Evolutionary conservation across 192 early-diverging fungal genomes (phyloP).

Genomic region (Rhizophagus clarus): DNA sequence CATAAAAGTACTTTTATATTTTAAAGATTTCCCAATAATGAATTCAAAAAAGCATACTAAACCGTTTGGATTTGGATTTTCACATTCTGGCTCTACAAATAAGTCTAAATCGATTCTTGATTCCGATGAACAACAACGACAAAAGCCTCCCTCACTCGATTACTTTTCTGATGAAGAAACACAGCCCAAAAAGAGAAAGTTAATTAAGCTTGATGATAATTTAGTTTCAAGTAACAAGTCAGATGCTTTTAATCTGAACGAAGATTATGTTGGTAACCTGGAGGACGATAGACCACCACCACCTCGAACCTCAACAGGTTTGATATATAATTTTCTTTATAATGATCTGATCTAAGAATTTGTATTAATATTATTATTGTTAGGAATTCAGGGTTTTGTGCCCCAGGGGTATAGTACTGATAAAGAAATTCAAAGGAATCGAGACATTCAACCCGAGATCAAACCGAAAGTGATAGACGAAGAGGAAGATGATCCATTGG

Average conservation of each 20-base stretch:
- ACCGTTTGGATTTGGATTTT: constrained; percentile 27
- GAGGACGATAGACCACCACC: constrained; percentile 37
- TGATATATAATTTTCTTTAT: neutral
- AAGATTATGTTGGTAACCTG: constrained; percentile 36
- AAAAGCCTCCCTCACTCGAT: constrained; percentile 25
- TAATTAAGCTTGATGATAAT: constrained; percentile 36
- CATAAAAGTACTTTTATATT: too few relatives aligned
- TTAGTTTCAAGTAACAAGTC: constrained; percentile 37
- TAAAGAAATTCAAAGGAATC: neutral
- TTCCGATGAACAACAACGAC: constrained; percentile 31
- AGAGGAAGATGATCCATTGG: constrained; percentile 69
- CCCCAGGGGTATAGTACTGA: constrained; percentile 21
- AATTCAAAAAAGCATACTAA: constrained; percentile 7
- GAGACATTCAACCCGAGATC: neutral
- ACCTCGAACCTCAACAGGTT: constrained; percentile 33
- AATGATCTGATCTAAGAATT: neutral
- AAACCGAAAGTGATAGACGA: neutral
- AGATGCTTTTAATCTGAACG: constrained; percentile 19
- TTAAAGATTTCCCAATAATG: neutral
- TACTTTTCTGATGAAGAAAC: constrained; percentile 9
- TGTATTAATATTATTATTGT: neutral
- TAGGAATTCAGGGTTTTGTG: constrained; percentile 42
- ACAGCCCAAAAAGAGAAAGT: constrained; percentile 34
- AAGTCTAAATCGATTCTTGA: constrained; percentile 37
- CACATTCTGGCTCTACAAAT: constrained; percentile 23